Evolutionary conservation across 306 rosid species (phyloP).

Genomic region (Lathyrus tuberosus): DNA sequence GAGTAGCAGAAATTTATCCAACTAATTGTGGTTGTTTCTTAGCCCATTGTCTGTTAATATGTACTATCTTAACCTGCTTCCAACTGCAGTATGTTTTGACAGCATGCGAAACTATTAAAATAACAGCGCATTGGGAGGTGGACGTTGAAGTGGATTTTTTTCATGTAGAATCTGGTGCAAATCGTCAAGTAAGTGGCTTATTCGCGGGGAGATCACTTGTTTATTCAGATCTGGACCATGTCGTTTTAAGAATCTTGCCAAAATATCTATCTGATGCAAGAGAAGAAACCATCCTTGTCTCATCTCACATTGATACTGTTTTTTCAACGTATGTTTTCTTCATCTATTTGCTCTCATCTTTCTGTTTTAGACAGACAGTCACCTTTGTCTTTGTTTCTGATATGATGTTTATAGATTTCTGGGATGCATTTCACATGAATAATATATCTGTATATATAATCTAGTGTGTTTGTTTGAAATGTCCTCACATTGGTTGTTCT

Average conservation of each 20-base stretch:
- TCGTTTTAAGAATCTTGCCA: slow-evolving; percentile 74
- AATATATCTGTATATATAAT: background rate
- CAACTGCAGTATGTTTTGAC: slow-evolving; percentile 76
- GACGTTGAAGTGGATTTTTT: slow-evolving; percentile 92
- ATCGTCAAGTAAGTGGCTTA: slow-evolving; percentile 64
- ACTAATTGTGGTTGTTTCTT: slow-evolving; percentile 26
- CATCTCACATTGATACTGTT: slow-evolving; percentile 95
- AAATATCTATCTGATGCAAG: slow-evolving; percentile 71
- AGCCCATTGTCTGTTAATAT: slow-evolving; percentile 5
- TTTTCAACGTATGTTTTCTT: slow-evolving; percentile 81
- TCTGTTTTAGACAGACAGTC: slow-evolving; percentile 27
- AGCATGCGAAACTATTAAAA: slow-evolving; percentile 67
- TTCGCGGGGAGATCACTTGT: slow-evolving; percentile 77
- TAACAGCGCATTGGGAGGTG: slow-evolving; percentile 94
- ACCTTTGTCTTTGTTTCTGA: slow-evolving; percentile 18
- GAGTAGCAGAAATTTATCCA: slow-evolving; percentile 10
- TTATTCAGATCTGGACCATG: slow-evolving; percentile 81
- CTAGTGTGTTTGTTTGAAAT: background rate
- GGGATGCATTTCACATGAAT: slow-evolving; percentile 1
- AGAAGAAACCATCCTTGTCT: slow-evolving; percentile 82
- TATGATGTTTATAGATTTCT: background rate
- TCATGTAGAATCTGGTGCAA: slow-evolving; percentile 71
- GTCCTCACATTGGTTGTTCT: background rate
- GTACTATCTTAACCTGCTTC: slow-evolving; percentile 34
- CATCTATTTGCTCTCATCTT: slow-evolving; percentile 35